Evolutionary conservation across 352 stramenopile species (phyloP).

Genomic region (Phytophthora chlamydospora): DNA sequence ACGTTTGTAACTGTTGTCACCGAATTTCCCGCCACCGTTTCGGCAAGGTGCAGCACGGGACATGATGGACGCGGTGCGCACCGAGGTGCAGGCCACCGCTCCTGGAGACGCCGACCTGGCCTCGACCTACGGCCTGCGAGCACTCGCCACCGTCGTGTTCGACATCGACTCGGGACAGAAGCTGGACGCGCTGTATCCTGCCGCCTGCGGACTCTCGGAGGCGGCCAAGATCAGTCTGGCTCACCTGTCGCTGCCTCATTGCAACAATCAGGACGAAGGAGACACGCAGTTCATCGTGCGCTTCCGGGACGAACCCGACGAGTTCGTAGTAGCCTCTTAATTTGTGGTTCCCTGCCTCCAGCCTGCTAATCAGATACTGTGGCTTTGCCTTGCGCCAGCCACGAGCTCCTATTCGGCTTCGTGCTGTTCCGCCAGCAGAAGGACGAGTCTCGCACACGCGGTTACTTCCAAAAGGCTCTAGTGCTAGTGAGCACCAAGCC

Average conservation of each 20-base stretch:
- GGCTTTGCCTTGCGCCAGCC: conserved; percentile 19
- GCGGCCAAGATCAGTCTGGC: conserved; percentile 70
- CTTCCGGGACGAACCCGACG: conserved; percentile 47
- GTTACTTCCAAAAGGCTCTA: conserved; percentile 88
- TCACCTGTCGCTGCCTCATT: conserved; percentile 83
- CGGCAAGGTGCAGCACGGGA: too few species aligned
- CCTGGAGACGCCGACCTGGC: not conserved
- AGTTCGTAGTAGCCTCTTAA: conserved; percentile 31
- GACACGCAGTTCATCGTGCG: conserved; percentile 88
- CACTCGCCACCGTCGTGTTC: conserved; percentile 81
- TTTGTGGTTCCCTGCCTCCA: not conserved
- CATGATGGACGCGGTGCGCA: conserved; percentile 5
- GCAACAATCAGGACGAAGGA: conserved; percentile 87
- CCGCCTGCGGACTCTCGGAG: conserved; percentile 48
- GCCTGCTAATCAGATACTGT: conserved; percentile 22
- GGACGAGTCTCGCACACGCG: conserved; percentile 64
- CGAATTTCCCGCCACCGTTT: too few species aligned
- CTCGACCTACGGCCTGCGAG: conserved; percentile 52
- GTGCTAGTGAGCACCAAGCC: conserved; percentile 76
- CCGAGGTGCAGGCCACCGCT: conserved; percentile 6
- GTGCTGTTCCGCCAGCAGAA: conserved; percentile 87
- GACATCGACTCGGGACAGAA: conserved; percentile 82
- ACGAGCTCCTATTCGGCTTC: conserved; percentile 76
- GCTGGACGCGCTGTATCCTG: conserved; percentile 68
- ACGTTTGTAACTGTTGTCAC: too few species aligned